phyloP scores from a whole-genome alignment of 192 early-diverging fungal genomes.

The Coemansia sp. region DNA sequence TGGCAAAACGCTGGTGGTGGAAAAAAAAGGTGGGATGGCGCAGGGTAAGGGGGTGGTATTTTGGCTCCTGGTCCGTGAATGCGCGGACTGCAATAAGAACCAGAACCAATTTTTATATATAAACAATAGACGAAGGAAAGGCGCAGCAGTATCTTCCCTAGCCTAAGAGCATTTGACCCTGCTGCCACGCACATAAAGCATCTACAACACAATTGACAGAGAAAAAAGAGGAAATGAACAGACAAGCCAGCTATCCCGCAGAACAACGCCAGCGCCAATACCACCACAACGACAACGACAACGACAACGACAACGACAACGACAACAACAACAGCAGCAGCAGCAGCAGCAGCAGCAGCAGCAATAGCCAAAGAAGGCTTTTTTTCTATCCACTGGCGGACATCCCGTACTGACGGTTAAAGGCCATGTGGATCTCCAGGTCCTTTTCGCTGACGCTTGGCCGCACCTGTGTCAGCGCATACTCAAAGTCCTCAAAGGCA shows the following conservation, averaged over 20 bases:
- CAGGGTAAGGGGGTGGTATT: not conserved
- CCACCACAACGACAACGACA: not conserved
- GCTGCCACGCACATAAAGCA: too few species aligned
- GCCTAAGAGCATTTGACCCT: too few species aligned
- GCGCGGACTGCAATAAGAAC: too few species aligned
- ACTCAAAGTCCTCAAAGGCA: conserved; percentile 69
- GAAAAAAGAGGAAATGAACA: conserved; percentile 14
- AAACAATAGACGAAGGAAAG: too few species aligned
- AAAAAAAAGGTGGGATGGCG: conserved; percentile 3
- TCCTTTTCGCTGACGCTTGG: conserved; percentile 85
- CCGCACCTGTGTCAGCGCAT: conserved; percentile 78
- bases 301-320: conserved; percentile 8
- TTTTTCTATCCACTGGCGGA: conserved; percentile 12
- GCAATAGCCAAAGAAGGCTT: not conserved
- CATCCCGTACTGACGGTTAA: conserved; percentile 75
- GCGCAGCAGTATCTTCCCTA: too few species aligned
- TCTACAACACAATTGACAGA: not conserved
- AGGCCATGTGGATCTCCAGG: conserved; percentile 69
- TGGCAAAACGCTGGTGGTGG: not conserved
- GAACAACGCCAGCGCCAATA: not conserved
- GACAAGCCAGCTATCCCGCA: not conserved
- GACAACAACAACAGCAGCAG: not conserved
- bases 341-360: not conserved
- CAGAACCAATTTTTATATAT: too few species aligned
- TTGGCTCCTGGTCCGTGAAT: too few species aligned